Evolutionary conservation across 78 protist species (phyloP), one percentile per base, ranked within the genome.

Genomic region (Guillardia theta): DNA sequence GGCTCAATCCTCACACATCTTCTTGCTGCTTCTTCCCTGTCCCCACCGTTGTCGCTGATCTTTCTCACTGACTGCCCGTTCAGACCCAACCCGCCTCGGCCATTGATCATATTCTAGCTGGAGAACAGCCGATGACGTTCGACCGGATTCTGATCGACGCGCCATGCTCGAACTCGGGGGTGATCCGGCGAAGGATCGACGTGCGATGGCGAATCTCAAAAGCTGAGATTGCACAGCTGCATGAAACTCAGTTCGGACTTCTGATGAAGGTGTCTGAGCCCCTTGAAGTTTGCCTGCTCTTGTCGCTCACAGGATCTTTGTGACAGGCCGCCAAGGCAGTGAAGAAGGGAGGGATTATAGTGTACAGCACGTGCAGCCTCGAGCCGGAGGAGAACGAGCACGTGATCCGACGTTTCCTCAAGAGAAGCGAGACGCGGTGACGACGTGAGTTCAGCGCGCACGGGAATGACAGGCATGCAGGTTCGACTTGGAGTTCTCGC

Each of bases 101-200:
- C 1, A 1, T 43, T 33, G 83, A 36, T 1, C 46, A 70, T 1
- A 6, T 36, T 24, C 83, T 70, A 36, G 21, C 83, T 78, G 18
- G 12, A 3, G 15, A 12, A 4, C 46, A 70, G 5, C 10, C 15
- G 83, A 1, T 36, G 41, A 1, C 10, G 4, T 70, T 22, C 45
- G 41, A 78, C 53, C 39, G 90, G 12, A 48, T 78, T 22, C 48
- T 43, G 48, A 48, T 78, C 0, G 90, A 78, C 48, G 90, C 90
- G 9, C 90, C 90, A 1, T 78, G 90, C 90, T 78, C 90, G 53
- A 78, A 78, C 90, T 27, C 50, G 50, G 90, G 90, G 33, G 90
- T 78, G 37, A 78, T 78, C 53, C 90, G 90, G 37, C 10, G 90
- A 36, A 3, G 90, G 15, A 48, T 78, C 48, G 90, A 78, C 6